A percentile compares a stretch with the other conserved stretches of the same genome.
phyloP scores from a whole-genome alignment of 2,329 filamentous ascomycete species.

The Paracamarosporium sp. region DNA sequence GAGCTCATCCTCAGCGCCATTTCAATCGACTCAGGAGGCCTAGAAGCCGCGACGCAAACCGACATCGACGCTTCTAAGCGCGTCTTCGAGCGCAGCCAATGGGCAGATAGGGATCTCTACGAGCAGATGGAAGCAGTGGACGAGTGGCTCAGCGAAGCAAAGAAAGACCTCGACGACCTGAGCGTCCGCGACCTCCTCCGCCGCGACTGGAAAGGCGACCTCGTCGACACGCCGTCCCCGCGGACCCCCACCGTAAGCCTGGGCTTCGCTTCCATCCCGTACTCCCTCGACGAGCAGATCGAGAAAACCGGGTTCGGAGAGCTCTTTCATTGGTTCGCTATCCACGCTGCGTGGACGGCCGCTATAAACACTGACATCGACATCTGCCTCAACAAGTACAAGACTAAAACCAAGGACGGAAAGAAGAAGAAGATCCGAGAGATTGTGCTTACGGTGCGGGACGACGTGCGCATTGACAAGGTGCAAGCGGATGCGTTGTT shows the following conservation, averaged over 20 bases:
- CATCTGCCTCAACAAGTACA: conserved; percentile 56
- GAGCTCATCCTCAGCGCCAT: conserved; percentile 56
- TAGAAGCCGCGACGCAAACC: conserved; percentile 48
- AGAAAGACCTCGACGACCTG: conserved; percentile 52
- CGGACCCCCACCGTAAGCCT: conserved; percentile 55
- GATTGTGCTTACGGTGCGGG: conserved; percentile 53
- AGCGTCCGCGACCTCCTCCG: conserved; percentile 54
- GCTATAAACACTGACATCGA: conserved; percentile 53
- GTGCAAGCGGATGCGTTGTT: conserved; percentile 54
- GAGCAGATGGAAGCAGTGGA: conserved; percentile 53
- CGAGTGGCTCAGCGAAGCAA: conserved; percentile 48
- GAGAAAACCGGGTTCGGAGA: conserved; percentile 54
- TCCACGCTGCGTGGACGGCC: conserved; percentile 58
- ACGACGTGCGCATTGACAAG: conserved; percentile 54
- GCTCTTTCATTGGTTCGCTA: conserved; percentile 58
- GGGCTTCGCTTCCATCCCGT: conserved; percentile 55
- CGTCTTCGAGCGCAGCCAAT: conserved; percentile 52
- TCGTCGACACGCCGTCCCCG: conserved; percentile 55
- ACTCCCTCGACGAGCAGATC: conserved; percentile 55
- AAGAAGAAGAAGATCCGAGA: conserved; percentile 57
- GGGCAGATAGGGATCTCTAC: conserved; percentile 47
- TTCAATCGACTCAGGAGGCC: conserved; percentile 54
- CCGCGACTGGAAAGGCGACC: conserved; percentile 57
- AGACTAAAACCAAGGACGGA: conserved; percentile 44
- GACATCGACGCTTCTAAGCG: conserved; percentile 50